Conservation (phyloP, 2,329 filamentous ascomycete genomes). For the Trichoderma gracile region DNA sequence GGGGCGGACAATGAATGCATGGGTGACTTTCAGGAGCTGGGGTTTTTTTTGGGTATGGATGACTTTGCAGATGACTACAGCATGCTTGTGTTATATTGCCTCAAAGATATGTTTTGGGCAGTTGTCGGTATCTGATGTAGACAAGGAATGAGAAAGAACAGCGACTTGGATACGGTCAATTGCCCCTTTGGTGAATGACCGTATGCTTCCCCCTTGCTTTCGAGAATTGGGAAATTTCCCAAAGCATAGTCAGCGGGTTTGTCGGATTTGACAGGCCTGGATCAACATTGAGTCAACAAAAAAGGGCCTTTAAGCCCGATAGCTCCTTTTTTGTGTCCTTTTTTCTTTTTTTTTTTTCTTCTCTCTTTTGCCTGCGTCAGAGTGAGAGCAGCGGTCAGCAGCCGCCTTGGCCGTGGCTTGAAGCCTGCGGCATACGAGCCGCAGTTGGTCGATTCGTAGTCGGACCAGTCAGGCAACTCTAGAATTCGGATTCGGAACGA, state of each 20-base stretch:
- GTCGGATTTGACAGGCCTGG: not conserved
- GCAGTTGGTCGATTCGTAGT: not conserved
- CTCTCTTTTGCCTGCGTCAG: too few species aligned
- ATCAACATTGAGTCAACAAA: not conserved
- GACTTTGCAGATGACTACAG: not conserved
- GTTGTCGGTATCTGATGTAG: too few species aligned
- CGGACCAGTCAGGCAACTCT: not conserved
- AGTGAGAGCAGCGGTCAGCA: constrained; percentile 16
- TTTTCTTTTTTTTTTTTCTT: too few species aligned
- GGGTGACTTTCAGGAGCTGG: too few species aligned
- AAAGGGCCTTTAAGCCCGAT: not conserved
- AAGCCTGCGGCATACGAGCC: not conserved
- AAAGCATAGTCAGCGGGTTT: too few species aligned
- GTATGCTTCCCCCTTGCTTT: too few species aligned
- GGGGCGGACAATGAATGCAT: not conserved
- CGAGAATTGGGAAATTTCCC: too few species aligned
- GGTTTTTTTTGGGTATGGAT: too few species aligned
- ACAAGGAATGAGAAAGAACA: not conserved
- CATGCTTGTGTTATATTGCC: not conserved
- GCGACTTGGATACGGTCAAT: not conserved
- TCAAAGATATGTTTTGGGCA: too few species aligned
- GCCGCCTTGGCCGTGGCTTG: constrained; percentile 13
- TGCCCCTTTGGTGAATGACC: not conserved
- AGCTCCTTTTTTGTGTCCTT: too few species aligned
- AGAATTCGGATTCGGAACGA: not conserved